Evolutionary conservation across 495 filamentous ascomycete species (phyloP), one percentile per base, ranked within the genome.

Genomic region (Aspergillus nanangensis): DNA sequence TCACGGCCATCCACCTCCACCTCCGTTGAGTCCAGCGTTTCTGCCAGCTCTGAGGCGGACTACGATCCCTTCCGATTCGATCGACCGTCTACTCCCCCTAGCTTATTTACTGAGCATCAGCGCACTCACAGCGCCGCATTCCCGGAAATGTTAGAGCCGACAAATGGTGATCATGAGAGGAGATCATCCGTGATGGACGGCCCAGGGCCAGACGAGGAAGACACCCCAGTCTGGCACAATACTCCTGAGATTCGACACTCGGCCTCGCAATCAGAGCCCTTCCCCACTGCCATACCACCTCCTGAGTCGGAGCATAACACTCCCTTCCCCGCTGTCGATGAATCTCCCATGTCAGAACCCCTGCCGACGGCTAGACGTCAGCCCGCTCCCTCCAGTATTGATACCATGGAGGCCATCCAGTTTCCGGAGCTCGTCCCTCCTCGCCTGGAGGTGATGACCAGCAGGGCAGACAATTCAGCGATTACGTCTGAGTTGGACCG

Each of bases 11-110:
- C 67, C 0, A 74, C 70, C 5, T 70, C 70, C 0, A 61, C 62
- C 19, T 74, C 70, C 0, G 57, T 54, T 18, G 44, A 50, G 7
- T 70, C 64, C 1, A 66, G 38, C 38, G 32, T 53, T 0, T 53
- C 56, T 2, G 32, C 45, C 0, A 62, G 52, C 49, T 72, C 69
- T 0, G 68, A 70, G 10, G 60, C 61, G 1, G 71, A 72, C 36
- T 71, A 71, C 35, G 71, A 74, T 45, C 71, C 69, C 1, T 74
- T 74, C 60, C 63, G 67, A 0, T 69, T 72, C 41, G 71, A 72
- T 33, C 66, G 67, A 8, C 63, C 67, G 13, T 45, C 48, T 7
- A 63, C 64, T 2, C 61, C 67, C 0, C 49, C 51, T 3, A 63
- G 47, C 3, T 23, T 27, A 27, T 13, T 35, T 5, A 25, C 42